Conservation (phyloP, 2,329 filamentous ascomycete genomes). For the Hyphodiscus sp. region DNA sequence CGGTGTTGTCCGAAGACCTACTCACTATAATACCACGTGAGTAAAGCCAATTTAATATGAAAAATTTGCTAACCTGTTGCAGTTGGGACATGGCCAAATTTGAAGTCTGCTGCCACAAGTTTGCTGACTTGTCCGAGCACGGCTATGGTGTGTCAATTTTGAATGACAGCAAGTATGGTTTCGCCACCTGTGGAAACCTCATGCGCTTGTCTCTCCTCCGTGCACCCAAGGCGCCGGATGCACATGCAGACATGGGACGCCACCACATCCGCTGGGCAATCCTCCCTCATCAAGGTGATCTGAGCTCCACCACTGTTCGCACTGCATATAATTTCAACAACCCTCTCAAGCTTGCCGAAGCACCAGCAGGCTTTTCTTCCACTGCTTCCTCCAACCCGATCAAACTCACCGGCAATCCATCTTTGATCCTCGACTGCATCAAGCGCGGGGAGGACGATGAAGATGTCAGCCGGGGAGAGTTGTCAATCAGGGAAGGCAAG, state of each 20-base stretch:
- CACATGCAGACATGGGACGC: conserved; percentile 85
- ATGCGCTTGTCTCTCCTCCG: conserved; percentile 87
- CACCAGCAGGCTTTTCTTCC: conserved; percentile 37
- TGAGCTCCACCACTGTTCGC: conserved; percentile 68
- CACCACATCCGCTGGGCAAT: conserved; percentile 89
- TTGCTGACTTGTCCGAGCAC: conserved; percentile 82
- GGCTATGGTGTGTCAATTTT: conserved; percentile 87
- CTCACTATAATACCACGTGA: conserved; percentile 90
- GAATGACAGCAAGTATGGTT: conserved; percentile 95
- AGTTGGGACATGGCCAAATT: conserved; percentile 97
- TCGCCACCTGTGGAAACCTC: conserved; percentile 78
- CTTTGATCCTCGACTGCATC: conserved; percentile 77
- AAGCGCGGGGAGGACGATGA: conserved; percentile 91
- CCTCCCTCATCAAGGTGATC: conserved; percentile 69
- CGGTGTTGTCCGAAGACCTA: conserved; percentile 80
- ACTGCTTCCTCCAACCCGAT: conserved; percentile 48
- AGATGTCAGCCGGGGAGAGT: conserved; percentile 57
- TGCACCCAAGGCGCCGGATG: conserved; percentile 87
- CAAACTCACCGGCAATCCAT: conserved; percentile 56
- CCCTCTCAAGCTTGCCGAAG: conserved; percentile 52
- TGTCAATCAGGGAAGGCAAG: conserved; percentile 61
- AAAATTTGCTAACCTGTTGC: conserved; percentile 21
- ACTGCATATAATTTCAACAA: conserved; percentile 90
- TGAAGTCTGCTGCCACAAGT: conserved; percentile 93
- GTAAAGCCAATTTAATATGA: conserved; percentile 10